Conservation (phyloP, 78 protist genomes). For the Cyanophora paradoxa region DNA sequence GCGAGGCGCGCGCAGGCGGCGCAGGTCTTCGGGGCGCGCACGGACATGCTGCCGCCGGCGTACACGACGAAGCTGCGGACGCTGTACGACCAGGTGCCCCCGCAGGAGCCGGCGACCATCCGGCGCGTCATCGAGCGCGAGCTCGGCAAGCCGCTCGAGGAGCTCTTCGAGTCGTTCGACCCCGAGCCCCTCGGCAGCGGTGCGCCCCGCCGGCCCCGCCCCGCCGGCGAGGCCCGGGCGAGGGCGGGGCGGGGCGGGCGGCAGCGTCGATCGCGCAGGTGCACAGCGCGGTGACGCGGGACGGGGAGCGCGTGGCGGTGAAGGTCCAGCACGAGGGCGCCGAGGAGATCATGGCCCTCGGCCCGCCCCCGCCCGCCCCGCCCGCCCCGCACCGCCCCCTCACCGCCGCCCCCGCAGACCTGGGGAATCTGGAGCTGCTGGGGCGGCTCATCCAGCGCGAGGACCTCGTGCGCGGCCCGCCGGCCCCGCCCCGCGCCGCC, state of each 20-base stretch:
- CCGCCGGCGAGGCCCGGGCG: too few relatives aligned
- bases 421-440: constrained; percentile 27
- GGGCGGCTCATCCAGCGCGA: not conserved
- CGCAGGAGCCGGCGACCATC: not conserved
- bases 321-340: constrained; percentile 28
- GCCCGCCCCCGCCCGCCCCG: too few relatives aligned
- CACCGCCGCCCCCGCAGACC: too few relatives aligned
- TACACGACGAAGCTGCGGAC: not conserved
- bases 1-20: too few relatives aligned
- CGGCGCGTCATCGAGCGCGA: not conserved
- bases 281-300: constrained; percentile 28
- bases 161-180: constrained; percentile 14
- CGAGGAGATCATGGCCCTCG: not conserved
- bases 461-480: too few relatives aligned
- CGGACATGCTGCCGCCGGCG: constrained; percentile 24
- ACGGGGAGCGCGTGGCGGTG: constrained; percentile 36
- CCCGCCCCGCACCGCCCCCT: too few relatives aligned
- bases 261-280: constrained; percentile 44
- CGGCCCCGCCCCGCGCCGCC: too few relatives aligned
- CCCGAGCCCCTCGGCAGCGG: too few relatives aligned
- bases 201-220: too few relatives aligned
- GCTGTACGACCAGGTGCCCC: constrained; percentile 16
- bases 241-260: constrained; percentile 6
- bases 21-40: constrained; percentile 15
- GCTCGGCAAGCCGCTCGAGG: not conserved